These are phyloP conservation scores for Spathaspora hagerdaliae DNA, from an alignment of 805 yeast species.

Conservation along the genomic window DNA sequence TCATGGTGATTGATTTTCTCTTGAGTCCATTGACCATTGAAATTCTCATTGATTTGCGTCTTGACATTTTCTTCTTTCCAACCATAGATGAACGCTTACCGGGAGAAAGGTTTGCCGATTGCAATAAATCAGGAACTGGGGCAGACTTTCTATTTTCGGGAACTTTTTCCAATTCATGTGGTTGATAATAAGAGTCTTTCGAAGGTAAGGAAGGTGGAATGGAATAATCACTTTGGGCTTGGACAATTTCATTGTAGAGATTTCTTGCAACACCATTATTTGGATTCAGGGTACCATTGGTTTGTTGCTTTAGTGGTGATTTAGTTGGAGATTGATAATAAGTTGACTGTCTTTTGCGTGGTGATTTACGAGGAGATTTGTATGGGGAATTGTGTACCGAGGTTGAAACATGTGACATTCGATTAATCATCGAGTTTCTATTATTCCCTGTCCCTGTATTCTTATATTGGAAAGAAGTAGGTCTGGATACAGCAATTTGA, in stretches of 20 bases:
- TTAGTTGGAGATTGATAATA: conserved; percentile 15
- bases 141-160: conserved; percentile 15
- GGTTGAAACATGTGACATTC: neutral
- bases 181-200: conserved; percentile 21
- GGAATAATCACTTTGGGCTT: conserved; percentile 24
- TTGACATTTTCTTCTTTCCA: conserved; percentile 25
- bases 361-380: conserved; percentile 18
- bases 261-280: conserved; percentile 38
- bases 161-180: neutral
- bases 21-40: conserved; percentile 45
- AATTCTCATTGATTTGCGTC: conserved; percentile 34
- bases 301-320: conserved; percentile 12
- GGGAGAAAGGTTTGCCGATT: conserved; percentile 25
- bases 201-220: conserved; percentile 34
- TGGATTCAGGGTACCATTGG: neutral
- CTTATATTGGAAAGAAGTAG: conserved; percentile 40
- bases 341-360: conserved; percentile 9
- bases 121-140: conserved; percentile 16
- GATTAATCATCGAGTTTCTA: conserved; percentile 4
- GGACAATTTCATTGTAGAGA: conserved; percentile 40
- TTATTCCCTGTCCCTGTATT: conserved; percentile 16
- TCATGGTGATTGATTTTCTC: conserved; percentile 70
- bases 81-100: conserved; percentile 24
- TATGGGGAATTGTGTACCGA: conserved; percentile 16
- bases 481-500: conserved; percentile 36